Conservation (phyloP, 176 grass and related monocot genomes). For the Saccharum spontaneum region DNA sequence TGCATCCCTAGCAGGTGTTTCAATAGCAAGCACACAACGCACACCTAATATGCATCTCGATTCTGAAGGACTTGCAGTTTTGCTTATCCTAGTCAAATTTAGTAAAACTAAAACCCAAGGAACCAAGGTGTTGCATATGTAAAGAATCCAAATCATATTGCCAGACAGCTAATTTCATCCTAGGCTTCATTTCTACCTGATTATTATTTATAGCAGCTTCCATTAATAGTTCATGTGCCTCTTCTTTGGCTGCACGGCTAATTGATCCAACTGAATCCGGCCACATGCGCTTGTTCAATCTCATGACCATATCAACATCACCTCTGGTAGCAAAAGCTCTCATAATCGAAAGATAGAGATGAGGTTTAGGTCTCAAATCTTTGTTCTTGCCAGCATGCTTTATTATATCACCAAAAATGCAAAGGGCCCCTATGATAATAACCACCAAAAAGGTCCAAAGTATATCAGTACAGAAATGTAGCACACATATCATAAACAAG, state of each 20-base stretch:
- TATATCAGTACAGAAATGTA: slow-evolving; percentile 26
- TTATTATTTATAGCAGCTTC: slow-evolving; percentile 88
- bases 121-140: background rate
- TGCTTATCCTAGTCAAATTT: slow-evolving; percentile 1
- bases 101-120: slow-evolving; percentile 5
- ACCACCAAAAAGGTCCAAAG: slow-evolving; percentile 15
- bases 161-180: background rate
- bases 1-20: background rate
- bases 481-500: background rate
- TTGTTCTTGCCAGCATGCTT: slow-evolving; percentile 69
- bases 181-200: slow-evolving; percentile 53
- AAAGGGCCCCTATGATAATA: slow-evolving; percentile 66
- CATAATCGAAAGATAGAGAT: slow-evolving; percentile 92
- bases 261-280: slow-evolving; percentile 80
- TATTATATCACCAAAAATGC: slow-evolving; percentile 92
- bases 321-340: slow-evolving; percentile 77
- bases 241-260: slow-evolving; percentile 56
- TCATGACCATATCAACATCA: slow-evolving; percentile 80
- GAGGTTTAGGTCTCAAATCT: slow-evolving; percentile 78
- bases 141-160: slow-evolving; percentile 18
- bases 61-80: background rate
- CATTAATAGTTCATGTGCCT: slow-evolving; percentile 88
- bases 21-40: background rate
- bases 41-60: slow-evolving; percentile 18
- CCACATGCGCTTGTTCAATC: slow-evolving; percentile 70